Conservation (phyloP, 176 grass and related monocot species). For the Cenchrus fungigraminus region DNA sequence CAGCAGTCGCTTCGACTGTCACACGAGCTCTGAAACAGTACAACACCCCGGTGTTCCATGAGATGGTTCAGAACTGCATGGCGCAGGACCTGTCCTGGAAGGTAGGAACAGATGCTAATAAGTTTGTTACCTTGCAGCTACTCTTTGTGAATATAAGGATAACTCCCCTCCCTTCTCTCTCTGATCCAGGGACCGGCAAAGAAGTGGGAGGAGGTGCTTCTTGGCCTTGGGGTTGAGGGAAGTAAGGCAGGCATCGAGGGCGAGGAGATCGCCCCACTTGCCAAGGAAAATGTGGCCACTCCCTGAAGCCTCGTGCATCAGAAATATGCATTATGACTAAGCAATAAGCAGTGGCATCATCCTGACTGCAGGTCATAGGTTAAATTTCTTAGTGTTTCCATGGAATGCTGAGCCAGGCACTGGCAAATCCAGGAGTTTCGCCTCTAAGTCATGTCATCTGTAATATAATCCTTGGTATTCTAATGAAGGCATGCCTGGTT, state of each 20-base stretch:
- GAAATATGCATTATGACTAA: neutral
- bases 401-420: neutral
- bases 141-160: neutral
- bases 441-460: neutral
- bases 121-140: neutral
- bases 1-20: constrained; percentile 52
- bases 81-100: constrained; percentile 76
- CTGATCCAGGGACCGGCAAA: constrained; percentile 64
- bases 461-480: constrained; percentile 19
- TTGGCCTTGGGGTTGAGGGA: constrained; percentile 57
- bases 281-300: constrained; percentile 63
- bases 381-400: constrained; percentile 4
- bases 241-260: constrained; percentile 55
- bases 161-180: constrained; percentile 3
- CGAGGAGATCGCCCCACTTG: constrained; percentile 67
- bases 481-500: neutral
- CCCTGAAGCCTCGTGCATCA: constrained; percentile 38
- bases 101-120: constrained; percentile 28
- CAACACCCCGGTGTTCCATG: constrained; percentile 45
- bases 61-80: constrained; percentile 77
- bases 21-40: constrained; percentile 55
- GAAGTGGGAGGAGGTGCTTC: constrained; percentile 74
- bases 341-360: constrained; percentile 2
- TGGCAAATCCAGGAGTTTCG: neutral
- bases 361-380: neutral